Conservation (phyloP, 2,329 filamentous ascomycete genomes). For the Dryadomyces quercivorus region DNA sequence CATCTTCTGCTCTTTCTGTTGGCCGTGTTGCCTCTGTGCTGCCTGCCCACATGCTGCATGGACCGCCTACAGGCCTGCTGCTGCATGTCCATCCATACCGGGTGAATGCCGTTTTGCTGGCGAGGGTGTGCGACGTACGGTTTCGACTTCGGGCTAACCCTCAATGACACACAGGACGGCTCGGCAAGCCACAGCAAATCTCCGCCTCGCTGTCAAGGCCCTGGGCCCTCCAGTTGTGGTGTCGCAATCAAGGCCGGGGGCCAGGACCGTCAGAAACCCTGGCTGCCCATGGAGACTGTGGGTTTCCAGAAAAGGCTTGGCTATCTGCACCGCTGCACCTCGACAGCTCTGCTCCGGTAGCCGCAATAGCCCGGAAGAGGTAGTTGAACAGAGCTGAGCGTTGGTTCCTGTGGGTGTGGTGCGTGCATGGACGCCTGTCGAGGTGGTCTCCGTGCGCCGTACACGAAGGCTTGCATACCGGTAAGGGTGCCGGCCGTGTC, state of each 20-base stretch:
- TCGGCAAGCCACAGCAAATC: not conserved
- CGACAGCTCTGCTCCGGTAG: not conserved
- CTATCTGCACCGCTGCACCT: not conserved
- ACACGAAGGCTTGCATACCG: not conserved
- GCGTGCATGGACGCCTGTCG: too few relatives aligned
- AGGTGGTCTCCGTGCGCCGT: not conserved
- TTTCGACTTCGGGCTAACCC: not conserved
- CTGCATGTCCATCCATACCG: too few relatives aligned
- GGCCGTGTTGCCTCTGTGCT: too few relatives aligned
- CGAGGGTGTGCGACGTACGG: too few relatives aligned
- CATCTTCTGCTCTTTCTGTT: too few relatives aligned
- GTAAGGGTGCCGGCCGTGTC: not conserved
- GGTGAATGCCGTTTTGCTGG: too few relatives aligned
- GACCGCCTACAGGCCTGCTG: too few relatives aligned
- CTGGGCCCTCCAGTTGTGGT: not conserved
- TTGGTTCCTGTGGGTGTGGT: not conserved
- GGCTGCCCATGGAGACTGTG: not conserved
- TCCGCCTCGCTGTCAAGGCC: not conserved
- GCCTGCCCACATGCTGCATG: too few relatives aligned
- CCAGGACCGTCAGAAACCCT: not conserved
- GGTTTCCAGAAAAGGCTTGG: not conserved
- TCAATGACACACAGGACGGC: conserved; percentile 1
- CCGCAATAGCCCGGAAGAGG: not conserved
- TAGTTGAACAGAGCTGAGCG: not conserved
- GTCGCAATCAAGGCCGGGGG: not conserved